Evolutionary conservation across 2,329 filamentous ascomycete species (phyloP).

Genomic region (Stachybotrys chartarum): DNA sequence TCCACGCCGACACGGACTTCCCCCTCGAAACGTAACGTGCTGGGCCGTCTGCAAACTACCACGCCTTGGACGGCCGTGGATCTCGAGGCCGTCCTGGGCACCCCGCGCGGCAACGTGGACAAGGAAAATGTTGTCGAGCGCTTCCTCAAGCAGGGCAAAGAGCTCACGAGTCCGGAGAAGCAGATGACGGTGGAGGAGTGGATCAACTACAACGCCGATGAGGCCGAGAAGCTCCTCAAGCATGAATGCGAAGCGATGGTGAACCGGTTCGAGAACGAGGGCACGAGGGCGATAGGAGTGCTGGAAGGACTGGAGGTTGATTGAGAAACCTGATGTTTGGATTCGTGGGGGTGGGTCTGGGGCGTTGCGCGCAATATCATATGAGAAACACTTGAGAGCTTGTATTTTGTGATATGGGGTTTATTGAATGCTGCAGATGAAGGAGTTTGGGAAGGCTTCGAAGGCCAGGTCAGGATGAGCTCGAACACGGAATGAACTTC

Average conservation of each 20-base stretch:
- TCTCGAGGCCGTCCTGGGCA: constrained; percentile 62
- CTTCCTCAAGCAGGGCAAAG: constrained; percentile 47
- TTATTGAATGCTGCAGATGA: not conserved
- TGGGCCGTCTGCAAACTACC: constrained; percentile 48
- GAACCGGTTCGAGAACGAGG: constrained; percentile 74
- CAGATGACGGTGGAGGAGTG: constrained; percentile 92
- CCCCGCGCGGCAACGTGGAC: constrained; percentile 31
- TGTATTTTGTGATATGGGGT: constrained; percentile 1
- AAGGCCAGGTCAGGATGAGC: too few relatives aligned
- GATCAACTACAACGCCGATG: constrained; percentile 73
- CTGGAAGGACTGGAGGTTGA: constrained; percentile 65
- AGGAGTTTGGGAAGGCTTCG: not conserved
- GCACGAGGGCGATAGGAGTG: constrained; percentile 66
- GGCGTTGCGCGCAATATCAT: not conserved
- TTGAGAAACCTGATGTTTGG: constrained; percentile 10
- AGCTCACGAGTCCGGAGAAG: constrained; percentile 70
- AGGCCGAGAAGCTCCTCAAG: constrained; percentile 73
- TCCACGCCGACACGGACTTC: constrained; percentile 45
- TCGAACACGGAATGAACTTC: too few relatives aligned
- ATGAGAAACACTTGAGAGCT: not conserved
- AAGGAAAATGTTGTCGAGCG: constrained; percentile 46
- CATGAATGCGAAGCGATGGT: constrained; percentile 80
- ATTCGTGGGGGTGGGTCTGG: not conserved
- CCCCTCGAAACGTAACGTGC: constrained; percentile 54
- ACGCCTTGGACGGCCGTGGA: constrained; percentile 68